These are phyloP conservation scores for Gnomoniopsis smithogilvyi DNA, from an alignment of 2,329 filamentous ascomycete genomes.

Conservation along the genomic window DNA sequence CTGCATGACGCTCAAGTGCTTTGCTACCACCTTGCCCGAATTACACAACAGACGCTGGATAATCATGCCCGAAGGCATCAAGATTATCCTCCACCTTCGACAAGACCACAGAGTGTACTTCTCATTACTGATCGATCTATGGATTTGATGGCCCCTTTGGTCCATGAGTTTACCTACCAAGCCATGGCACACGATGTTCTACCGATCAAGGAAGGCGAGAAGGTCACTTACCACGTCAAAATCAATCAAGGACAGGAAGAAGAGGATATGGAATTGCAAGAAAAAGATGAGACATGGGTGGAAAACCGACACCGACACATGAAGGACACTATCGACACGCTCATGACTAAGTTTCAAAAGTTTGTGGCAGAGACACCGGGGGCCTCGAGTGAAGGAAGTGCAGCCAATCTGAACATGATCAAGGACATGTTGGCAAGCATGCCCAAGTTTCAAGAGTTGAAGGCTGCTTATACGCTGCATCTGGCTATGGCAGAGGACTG, in stretches of 20 bases:
- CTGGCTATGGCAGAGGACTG: conserved; percentile 96
- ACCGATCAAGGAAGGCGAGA: conserved; percentile 83
- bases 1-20: conserved; percentile 85
- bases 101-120: conserved; percentile 76
- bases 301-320: conserved; percentile 94
- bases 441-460: conserved; percentile 92
- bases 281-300: conserved; percentile 93
- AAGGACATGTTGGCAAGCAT: conserved; percentile 96
- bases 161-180: conserved; percentile 98
- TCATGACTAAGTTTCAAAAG: conserved; percentile 88
- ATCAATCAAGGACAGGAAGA: conserved; percentile 76
- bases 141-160: conserved; percentile 81
- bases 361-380: conserved; percentile 89
- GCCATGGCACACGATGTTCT: conserved; percentile 96
- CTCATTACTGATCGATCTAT: conserved; percentile 89
- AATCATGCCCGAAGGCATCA: conserved; percentile 80
- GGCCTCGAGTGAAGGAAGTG: conserved; percentile 52
- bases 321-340: conserved; percentile 94
- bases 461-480: conserved; percentile 91
- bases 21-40: conserved; percentile 82
- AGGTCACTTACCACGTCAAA: conserved; percentile 77
- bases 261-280: conserved; percentile 87
- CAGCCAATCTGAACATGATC: conserved; percentile 82
- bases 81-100: conserved; percentile 77
- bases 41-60: conserved; percentile 89